These are phyloP conservation scores for Otatea glauca DNA, from an alignment of 176 grass and related monocot species.

Conservation along the genomic window DNA sequence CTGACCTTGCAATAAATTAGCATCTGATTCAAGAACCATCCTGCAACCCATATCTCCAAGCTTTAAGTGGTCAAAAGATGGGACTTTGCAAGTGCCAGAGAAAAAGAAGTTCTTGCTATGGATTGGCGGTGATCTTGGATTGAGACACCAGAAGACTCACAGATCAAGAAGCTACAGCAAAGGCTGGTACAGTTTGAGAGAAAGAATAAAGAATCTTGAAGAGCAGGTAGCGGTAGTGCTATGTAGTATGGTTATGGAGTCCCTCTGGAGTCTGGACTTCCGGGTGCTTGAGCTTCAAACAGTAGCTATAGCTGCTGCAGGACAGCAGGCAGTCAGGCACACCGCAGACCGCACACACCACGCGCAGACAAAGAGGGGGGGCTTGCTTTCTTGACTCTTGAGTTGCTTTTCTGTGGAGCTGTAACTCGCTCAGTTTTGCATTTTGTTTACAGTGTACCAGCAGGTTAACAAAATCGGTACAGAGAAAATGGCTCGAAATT, in stretches of 20 bases:
- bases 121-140: conserved; percentile 33
- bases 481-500: too few relatives aligned
- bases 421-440: conserved; percentile 17
- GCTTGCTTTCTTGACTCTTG: not conserved
- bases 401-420: conserved; percentile 44
- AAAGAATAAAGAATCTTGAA: conserved; percentile 51
- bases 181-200: conserved; percentile 28
- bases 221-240: not conserved
- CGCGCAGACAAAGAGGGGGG: not conserved
- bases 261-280: not conserved
- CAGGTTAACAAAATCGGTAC: too few relatives aligned
- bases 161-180: conserved; percentile 24
- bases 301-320: conserved; percentile 45
- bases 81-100: not conserved
- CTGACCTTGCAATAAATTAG: conserved; percentile 44
- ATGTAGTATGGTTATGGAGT: not conserved
- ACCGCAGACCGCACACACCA: conserved; percentile 49
- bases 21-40: conserved; percentile 30
- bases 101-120: not conserved
- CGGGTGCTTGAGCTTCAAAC: conserved; percentile 37
- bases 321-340: not conserved
- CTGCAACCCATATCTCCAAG: conserved; percentile 27
- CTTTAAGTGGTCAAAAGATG: too few relatives aligned
- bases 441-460: conserved; percentile 48
- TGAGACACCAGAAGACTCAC: conserved; percentile 1